Evolutionary conservation across 805 yeast species (phyloP), one percentile per base, ranked within the genome.

Genomic region (Tetrapisispora arboricola): DNA sequence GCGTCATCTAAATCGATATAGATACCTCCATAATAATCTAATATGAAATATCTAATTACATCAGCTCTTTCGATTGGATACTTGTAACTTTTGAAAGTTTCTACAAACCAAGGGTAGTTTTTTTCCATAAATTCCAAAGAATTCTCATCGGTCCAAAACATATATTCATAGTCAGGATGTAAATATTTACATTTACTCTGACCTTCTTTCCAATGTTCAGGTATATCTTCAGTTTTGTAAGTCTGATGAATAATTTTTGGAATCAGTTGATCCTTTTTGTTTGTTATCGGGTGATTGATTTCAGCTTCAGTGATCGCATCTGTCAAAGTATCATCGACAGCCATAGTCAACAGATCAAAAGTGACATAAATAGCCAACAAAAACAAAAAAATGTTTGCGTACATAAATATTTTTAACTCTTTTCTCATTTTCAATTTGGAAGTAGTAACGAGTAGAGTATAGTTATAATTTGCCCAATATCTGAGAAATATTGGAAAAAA

Each of bases 201-300:
- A 22, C 94, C 86, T 6, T 71, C 73, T 45, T 66, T 67, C 96
- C 96, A 88, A 36, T 72, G 68, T 38, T 78, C 87, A 3, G 96
- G 96, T 13, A 87, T 75, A 17, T 78, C 72, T 12, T 66, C 71
- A 17, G 84, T 82, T 58, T 84, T 87, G 63, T 88, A 88, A 12
- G 96, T 88, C 61, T 88, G 96, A 58, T 88, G 96, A 41, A 88
- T 86, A 57, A 87, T 86, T 54, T 82, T 84, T 29, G 96, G 96
- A 35, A 87, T 85, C 29, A 81, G 57, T 44, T 71, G 71, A 19
- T 44, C 42, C 16, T 61, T 63, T 17, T 65, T 55, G 6, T 62
- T 55, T n/a, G 68, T 67, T 6, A 51, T 47, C 6, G 67, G 63
- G 2, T 80, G 80, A 49, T 78, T 75, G 36, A 84, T 55, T 44